phyloP scores from a whole-genome alignment of 441 rosid genomes.

The Populus trichocarpa region DNA sequence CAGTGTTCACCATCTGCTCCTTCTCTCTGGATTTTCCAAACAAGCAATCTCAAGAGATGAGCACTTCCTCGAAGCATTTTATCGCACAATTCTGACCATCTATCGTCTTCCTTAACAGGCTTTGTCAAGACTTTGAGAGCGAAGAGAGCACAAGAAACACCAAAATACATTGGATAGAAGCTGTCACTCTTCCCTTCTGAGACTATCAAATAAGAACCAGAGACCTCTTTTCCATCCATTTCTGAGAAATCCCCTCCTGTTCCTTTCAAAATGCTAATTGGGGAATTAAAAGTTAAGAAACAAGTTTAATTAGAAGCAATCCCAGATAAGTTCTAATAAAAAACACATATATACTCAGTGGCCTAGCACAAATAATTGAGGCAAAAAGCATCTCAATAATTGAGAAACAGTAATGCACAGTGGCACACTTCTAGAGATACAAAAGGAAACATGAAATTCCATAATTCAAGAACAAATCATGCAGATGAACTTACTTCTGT shows the following conservation, averaged over 20 bases:
- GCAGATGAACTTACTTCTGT: conserved; percentile 28
- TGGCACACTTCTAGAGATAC: not conserved
- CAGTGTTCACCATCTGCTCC: conserved; percentile 21
- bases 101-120: conserved; percentile 39
- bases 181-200: conserved; percentile 32
- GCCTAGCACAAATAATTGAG: conserved; percentile 26
- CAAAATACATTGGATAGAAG: conserved; percentile 55
- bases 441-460: not conserved
- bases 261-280: conserved; percentile 23
- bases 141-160: conserved; percentile 61
- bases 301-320: not conserved
- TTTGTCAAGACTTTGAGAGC: conserved; percentile 40
- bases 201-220: conserved; percentile 36
- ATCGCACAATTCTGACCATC: conserved; percentile 45
- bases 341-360: conserved; percentile 7
- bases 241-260: conserved; percentile 18
- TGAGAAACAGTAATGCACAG: conserved; percentile 16
- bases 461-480: conserved; percentile 5
- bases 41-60: conserved; percentile 64
- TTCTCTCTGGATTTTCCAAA: conserved; percentile 60
- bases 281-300: not conserved
- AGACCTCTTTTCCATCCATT: conserved; percentile 43
- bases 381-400: conserved; percentile 26
- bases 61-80: conserved; percentile 62
- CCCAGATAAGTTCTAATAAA: not conserved